Percentiles rank a stretch among this genome's conserved stretches.
Evolutionary conservation across 768 basidiomycete species (phyloP).

Genomic region (Auricularia auricula-judae): DNA sequence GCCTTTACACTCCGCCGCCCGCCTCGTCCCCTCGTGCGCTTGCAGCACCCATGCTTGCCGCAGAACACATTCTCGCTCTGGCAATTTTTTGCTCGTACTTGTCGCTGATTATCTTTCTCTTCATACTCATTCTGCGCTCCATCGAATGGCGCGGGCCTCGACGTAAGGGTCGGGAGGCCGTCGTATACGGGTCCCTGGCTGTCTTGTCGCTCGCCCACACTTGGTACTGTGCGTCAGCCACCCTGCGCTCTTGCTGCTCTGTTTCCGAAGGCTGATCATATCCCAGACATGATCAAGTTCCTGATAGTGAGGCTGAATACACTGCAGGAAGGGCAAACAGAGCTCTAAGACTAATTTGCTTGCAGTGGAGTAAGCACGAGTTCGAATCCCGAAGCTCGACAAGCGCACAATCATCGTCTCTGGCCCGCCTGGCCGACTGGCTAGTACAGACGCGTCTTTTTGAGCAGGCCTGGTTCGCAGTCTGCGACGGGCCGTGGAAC

Average conservation of each 20-base stretch:
- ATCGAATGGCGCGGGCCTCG: constrained; percentile 7
- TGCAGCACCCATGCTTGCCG: background rate
- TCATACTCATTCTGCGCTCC: constrained; percentile 18
- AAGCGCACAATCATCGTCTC: background rate
- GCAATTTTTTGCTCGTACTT: constrained; percentile 26
- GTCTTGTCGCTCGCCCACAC: constrained; percentile 30
- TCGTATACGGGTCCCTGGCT: constrained; percentile 24
- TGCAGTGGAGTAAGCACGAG: constrained; percentile 44
- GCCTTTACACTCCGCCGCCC: too few species aligned
- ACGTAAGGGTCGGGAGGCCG: constrained; percentile 10
- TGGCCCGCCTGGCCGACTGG: constrained; percentile 39
- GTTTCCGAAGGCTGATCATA: background rate
- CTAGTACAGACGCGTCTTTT: constrained; percentile 44
- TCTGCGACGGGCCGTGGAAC: constrained; percentile 34
- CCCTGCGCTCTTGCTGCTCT: background rate
- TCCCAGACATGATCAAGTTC: constrained; percentile 36
- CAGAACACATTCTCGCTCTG: constrained; percentile 9
- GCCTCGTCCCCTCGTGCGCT: too few species aligned
- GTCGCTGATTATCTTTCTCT: constrained; percentile 19
- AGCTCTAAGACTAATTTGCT: too few species aligned
- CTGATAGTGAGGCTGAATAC: constrained; percentile 23
- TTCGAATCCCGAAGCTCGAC: constrained; percentile 22
- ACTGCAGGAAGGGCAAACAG: background rate
- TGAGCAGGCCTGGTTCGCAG: constrained; percentile 42
- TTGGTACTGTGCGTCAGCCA: constrained; percentile 36